Evolutionary conservation across 495 filamentous ascomycete genomes (phyloP), one percentile per base, ranked within the genome.

Genomic region (Penicillium angulare): DNA sequence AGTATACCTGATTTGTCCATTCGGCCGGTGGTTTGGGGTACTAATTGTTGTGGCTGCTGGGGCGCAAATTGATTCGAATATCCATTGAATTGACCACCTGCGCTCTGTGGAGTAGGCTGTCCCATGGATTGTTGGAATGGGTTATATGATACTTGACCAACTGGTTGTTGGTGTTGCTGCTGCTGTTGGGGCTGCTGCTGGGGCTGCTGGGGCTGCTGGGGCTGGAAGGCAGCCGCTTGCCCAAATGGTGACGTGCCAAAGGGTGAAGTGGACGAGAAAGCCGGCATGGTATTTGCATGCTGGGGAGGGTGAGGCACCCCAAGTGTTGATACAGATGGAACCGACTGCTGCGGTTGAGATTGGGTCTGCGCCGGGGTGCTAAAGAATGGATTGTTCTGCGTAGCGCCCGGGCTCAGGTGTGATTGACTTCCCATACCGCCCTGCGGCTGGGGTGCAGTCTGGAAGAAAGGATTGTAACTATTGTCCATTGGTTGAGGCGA

Each of bases 1-100:
- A 98, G 79, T 57, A 98, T 97, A 40, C 84, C 86, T 9, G 81
- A 82, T 57, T 95, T 98, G 62, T 96, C 84, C 57, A 80, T 67
- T 23, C 78, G 79, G 18, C 71, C 69, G 1, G 77, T 73, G 32
- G 64, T 65, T 53, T 79, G 79, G 1, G 73, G 57, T 26, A 51
- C 48, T 16, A 73, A 61, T 42, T 73, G 69, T 62, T 75, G 74
- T 43, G 45, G 69, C 24, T 62, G 61, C 49, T 65, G 68, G 6
- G 48, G 24, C 29, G 57, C 55, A 31, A 59, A 65, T 48, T 56
- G 43, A n/a, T 54, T 63, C 22, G 60, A 52, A 29, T 57, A 62
- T 3, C 44, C 34, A 9, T 38, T 38, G 7, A 18, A 18, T 3
- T 38, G 20, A 20, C 34, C 10, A n/a, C 55, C 61, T 31, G 57